Conservation (phyloP, 176 grass and related monocot genomes). For the Oryza officinalis region DNA sequence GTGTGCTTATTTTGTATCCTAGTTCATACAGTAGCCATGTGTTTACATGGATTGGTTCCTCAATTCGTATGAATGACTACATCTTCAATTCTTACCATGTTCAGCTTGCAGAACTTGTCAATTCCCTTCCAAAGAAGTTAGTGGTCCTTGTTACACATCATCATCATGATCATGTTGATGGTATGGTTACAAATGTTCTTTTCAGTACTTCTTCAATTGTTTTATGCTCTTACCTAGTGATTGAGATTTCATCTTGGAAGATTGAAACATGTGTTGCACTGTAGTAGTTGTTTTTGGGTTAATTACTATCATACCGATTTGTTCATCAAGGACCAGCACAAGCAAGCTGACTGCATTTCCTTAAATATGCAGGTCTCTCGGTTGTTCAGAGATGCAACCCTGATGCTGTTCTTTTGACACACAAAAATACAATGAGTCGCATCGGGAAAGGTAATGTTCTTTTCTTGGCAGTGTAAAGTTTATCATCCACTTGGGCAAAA, state of each 20-base stretch:
- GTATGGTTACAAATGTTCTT: constrained; percentile 45
- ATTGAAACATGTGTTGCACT: neutral
- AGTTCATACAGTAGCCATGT: constrained; percentile 20
- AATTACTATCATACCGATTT: constrained; percentile 23
- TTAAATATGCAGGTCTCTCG: constrained; percentile 67
- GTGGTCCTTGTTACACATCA: constrained; percentile 95
- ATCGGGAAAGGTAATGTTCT: constrained; percentile 61
- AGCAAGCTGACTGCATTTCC: neutral
- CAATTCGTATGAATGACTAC: neutral
- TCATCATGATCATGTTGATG: constrained; percentile 86
- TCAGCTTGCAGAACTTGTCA: constrained; percentile 84
- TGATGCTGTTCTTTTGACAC: constrained; percentile 76
- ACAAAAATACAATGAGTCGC: constrained; percentile 72
- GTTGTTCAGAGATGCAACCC: constrained; percentile 79
- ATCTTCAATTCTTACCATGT: constrained; percentile 31
- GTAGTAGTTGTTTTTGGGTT: neutral
- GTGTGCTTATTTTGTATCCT: neutral
- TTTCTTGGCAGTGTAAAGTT: neutral
- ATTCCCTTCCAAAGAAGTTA: constrained; percentile 83
- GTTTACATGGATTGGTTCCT: constrained; percentile 7
- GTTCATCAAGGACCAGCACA: constrained; percentile 12
- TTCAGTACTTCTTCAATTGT: constrained; percentile 8
- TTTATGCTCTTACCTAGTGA: neutral
- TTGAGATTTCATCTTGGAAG: neutral
- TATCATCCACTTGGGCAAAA: neutral